phyloP scores from a whole-genome alignment of 2,329 filamentous ascomycete genomes.

The Hypoxylon sp. region DNA sequence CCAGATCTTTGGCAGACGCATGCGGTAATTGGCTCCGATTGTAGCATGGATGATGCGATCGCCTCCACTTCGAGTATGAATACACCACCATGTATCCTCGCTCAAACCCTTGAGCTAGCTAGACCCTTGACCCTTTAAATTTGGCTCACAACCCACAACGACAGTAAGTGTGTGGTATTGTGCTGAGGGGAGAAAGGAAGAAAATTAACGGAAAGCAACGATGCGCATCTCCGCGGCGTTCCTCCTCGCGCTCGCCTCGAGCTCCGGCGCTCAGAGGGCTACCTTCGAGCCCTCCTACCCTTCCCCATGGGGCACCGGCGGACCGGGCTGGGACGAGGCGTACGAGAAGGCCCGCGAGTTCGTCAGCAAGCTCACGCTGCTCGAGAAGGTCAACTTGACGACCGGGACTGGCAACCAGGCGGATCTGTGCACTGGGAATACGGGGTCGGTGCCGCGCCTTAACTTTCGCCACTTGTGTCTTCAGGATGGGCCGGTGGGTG shows the following conservation, averaged over 20 bases:
- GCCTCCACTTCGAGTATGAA: conserved; percentile 11
- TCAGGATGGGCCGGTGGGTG: conserved; percentile 79
- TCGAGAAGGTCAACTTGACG: conserved; percentile 83
- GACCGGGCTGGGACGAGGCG: conserved; percentile 69
- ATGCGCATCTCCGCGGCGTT: conserved; percentile 25
- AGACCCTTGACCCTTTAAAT: background rate
- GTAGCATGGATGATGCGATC: conserved; percentile 26
- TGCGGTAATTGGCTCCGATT: conserved; percentile 29
- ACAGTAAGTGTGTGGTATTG: background rate
- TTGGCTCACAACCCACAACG: background rate
- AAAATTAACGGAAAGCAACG: background rate
- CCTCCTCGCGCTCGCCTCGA: conserved; percentile 27
- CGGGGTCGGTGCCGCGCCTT: conserved; percentile 66
- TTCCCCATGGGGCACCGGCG: conserved; percentile 48
- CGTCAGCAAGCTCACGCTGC: conserved; percentile 76
- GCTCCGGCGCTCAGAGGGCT: conserved; percentile 27
- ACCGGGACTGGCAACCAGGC: conserved; percentile 74
- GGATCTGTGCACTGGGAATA: conserved; percentile 57
- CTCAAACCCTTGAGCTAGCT: background rate
- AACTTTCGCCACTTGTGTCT: conserved; percentile 74
- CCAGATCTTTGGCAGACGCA: conserved; percentile 17
- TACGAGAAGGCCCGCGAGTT: conserved; percentile 76
- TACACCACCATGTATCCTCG: background rate
- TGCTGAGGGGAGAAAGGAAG: background rate
- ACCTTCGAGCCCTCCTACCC: conserved; percentile 47